phyloP scores from a whole-genome alignment of 2,329 filamentous ascomycete species.

The Aspergillus persii region DNA sequence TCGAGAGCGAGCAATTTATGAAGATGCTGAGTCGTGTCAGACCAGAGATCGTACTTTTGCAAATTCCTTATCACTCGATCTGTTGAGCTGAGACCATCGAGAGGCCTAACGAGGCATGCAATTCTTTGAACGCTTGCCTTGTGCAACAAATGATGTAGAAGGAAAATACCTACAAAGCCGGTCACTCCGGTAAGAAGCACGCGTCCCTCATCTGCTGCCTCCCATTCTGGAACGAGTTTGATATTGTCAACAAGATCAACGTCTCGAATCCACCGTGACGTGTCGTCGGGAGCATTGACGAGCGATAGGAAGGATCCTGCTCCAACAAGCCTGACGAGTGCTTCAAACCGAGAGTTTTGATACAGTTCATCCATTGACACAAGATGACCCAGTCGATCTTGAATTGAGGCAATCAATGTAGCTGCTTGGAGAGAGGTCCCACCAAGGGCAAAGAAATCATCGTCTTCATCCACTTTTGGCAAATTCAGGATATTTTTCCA shows the following conservation, averaged over 20 bases:
- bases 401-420: not conserved
- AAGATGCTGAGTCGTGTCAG: not conserved
- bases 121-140: conserved; percentile 3
- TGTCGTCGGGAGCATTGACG: not conserved
- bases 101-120: conserved; percentile 2
- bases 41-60: conserved; percentile 5
- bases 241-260: conserved; percentile 2
- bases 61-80: not conserved
- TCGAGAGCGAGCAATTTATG: conserved; percentile 3
- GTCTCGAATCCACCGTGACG: conserved; percentile 1
- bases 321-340: not conserved
- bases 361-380: conserved; percentile 7
- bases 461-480: not conserved
- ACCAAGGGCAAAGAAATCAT: conserved; percentile 5
- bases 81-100: not conserved
- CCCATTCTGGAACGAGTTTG: conserved; percentile 2
- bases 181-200: conserved; percentile 9
- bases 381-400: not conserved
- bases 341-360: not conserved
- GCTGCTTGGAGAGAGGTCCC: conserved; percentile 8
- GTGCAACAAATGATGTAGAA: conserved; percentile 1
- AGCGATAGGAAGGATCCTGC: not conserved
- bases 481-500: conserved; percentile 1
- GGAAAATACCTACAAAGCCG: conserved; percentile 8
- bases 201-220: conserved; percentile 3